A percentile compares a stretch with the other conserved stretches of the same genome.
Conservation (phyloP, 129 eudicot species). For the Sambucus nigra region DNA sequence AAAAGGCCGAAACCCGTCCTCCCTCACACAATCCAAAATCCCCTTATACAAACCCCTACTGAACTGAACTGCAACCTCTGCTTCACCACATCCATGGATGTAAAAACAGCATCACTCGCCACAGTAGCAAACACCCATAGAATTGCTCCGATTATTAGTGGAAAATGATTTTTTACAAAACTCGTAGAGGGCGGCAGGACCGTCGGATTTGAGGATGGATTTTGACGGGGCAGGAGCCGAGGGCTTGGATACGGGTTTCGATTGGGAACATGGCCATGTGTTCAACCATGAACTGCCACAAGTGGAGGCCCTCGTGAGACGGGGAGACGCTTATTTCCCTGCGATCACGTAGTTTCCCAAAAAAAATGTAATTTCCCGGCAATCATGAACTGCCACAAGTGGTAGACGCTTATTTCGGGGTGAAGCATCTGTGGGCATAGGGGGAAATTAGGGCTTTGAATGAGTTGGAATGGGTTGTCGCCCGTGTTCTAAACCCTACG, state of each 20-base stretch:
- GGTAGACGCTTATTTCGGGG: constrained; percentile 25
- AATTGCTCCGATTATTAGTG: constrained; percentile 28
- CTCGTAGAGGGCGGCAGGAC: constrained; percentile 58
- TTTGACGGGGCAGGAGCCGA: constrained; percentile 71
- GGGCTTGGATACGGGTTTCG: constrained; percentile 86
- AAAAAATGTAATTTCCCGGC: too few species aligned
- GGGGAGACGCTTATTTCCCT: constrained; percentile 42
- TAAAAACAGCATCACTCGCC: constrained; percentile 76
- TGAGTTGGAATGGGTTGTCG: neutral
- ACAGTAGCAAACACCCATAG: constrained; percentile 57
- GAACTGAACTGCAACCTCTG: constrained; percentile 77
- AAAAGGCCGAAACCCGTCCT: constrained; percentile 72
- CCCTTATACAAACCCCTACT: constrained; percentile 55
- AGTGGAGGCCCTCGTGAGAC: constrained; percentile 76
- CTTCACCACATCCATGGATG: constrained; percentile 93
- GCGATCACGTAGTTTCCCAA: too few species aligned
- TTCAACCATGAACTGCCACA: constrained; percentile 82
- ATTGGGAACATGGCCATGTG: constrained; percentile 97
- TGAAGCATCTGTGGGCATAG: constrained; percentile 59
- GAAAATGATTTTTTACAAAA: constrained; percentile 48
- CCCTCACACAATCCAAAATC: constrained; percentile 66
- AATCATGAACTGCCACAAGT: too few species aligned
- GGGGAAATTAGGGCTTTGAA: constrained; percentile 2
- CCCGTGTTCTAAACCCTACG: too few species aligned
- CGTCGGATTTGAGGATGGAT: constrained; percentile 65